Conservation (phyloP, 495 filamentous ascomycete species). For the Tuber aestivum region DNA sequence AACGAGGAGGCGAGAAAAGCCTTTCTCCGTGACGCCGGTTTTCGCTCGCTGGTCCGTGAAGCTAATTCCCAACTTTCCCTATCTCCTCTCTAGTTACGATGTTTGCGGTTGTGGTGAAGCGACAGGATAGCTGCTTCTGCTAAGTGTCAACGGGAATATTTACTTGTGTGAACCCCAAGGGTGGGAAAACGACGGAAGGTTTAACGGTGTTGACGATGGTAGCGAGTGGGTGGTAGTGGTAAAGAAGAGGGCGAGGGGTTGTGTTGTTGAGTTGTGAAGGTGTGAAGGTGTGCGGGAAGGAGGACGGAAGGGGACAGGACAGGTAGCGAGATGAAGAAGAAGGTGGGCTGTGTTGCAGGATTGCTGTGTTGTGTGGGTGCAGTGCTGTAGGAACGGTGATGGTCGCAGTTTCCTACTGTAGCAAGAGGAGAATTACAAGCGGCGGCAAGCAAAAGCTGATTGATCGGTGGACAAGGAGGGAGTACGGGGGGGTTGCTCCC, state of each 20-base stretch:
- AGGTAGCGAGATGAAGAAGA: constrained; percentile 3
- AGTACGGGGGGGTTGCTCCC: constrained; percentile 4
- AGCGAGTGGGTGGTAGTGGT: constrained; percentile 27
- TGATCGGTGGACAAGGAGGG: constrained; percentile 9
- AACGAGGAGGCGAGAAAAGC: constrained; percentile 22
- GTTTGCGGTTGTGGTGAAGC: background rate
- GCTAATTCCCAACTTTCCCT: background rate
- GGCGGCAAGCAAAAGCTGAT: constrained; percentile 16
- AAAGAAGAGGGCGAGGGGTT: constrained; percentile 18
- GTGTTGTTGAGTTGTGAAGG: background rate
- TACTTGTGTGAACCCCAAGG: background rate
- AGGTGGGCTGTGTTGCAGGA: background rate
- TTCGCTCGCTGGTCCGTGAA: background rate
- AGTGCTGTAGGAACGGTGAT: background rate
- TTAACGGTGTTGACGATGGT: constrained; percentile 14
- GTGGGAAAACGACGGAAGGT: constrained; percentile 26
- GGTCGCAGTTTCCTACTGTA: background rate
- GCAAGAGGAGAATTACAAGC: background rate
- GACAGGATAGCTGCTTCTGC: background rate
- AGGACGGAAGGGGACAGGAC: constrained; percentile 1
- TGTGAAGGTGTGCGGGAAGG: background rate
- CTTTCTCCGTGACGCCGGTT: background rate
- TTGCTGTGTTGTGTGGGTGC: background rate
- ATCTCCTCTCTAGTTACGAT: background rate
- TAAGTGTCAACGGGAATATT: background rate